Evolutionary conservation across 2,329 filamentous ascomycete genomes (phyloP).

Genomic region (Ophiostoma pallidulum): DNA sequence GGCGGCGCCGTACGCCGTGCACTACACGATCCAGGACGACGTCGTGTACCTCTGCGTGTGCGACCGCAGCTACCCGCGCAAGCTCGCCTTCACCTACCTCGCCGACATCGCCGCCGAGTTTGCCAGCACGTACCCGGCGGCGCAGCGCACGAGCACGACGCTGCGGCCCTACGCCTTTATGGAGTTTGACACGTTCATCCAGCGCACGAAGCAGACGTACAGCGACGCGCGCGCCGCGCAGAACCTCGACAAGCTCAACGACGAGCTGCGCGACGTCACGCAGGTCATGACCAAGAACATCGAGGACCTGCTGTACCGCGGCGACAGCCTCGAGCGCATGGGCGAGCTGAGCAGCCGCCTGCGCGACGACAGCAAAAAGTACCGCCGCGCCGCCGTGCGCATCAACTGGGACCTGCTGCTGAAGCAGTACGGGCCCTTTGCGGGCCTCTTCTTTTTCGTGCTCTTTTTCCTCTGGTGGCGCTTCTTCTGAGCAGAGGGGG

Average conservation of each 20-base stretch:
- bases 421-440: conserved; percentile 95
- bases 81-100: conserved; percentile 97
- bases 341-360: conserved; percentile 83
- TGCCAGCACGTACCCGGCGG: conserved; percentile 66
- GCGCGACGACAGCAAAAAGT: conserved; percentile 89
- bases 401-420: conserved; percentile 97
- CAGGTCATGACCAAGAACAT: conserved; percentile 99
- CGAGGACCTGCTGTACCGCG: conserved; percentile 89
- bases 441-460: conserved; percentile 69
- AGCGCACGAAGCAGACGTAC: conserved; percentile 86
- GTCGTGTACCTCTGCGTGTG: conserved; percentile 91
- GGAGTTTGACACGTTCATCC: conserved; percentile 96
- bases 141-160: conserved; percentile 62
- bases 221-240: conserved; percentile 82
- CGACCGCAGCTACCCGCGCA: conserved; percentile 89
- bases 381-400: conserved; percentile 79
- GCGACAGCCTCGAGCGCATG: conserved; percentile 93
- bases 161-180: conserved; percentile 93
- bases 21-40: conserved; percentile 77
- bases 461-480: conserved; percentile 84
- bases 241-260: conserved; percentile 91
- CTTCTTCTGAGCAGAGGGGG: conserved; percentile 56
- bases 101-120: conserved; percentile 88
- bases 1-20: conserved; percentile 57
- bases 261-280: conserved; percentile 94